Percentiles rank a stretch among this genome's conserved stretches.
Evolutionary conservation across 371 early-diverging fungal genomes (phyloP).

Genomic region (Mortierella sp.): DNA sequence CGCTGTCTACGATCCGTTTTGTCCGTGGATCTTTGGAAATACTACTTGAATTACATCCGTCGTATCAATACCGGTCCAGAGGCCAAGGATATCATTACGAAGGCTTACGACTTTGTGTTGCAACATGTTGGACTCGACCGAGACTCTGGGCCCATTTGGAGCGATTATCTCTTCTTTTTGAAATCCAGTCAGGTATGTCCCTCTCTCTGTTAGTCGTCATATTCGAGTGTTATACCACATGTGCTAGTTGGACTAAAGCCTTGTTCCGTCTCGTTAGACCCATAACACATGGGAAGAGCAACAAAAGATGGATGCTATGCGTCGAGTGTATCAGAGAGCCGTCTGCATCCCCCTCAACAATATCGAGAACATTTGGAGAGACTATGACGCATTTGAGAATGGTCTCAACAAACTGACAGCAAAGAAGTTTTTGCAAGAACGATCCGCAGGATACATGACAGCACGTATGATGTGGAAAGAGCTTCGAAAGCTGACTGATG

Average conservation of each 20-base stretch:
- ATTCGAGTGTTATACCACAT: too few relatives aligned
- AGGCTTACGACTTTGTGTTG: conserved; percentile 91
- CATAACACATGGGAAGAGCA: conserved; percentile 89
- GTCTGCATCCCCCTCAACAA: conserved; percentile 86
- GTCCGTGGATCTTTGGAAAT: conserved; percentile 89
- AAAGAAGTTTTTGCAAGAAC: conserved; percentile 87
- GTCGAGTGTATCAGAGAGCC: conserved; percentile 87
- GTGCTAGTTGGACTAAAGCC: neutral
- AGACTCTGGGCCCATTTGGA: conserved; percentile 91
- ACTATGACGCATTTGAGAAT: conserved; percentile 95
- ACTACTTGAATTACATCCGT: conserved; percentile 90
- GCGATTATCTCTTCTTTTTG: conserved; percentile 87
- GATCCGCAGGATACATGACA: conserved; percentile 91
- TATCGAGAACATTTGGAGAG: conserved; percentile 94
- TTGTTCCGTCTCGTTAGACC: conserved; percentile 56
- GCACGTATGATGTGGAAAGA: conserved; percentile 90
- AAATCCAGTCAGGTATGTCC: conserved; percentile 81
- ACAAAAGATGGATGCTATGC: conserved; percentile 87
- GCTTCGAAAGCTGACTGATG: conserved; percentile 78
- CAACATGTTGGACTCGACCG: conserved; percentile 90
- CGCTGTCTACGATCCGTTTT: conserved; percentile 83
- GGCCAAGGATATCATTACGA: conserved; percentile 74
- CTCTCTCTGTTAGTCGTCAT: too few relatives aligned
- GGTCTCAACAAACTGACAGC: conserved; percentile 86
- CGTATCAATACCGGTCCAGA: conserved; percentile 82